Percentiles rank a stretch among this genome's conserved stretches.
Conservation (phyloP, 2,329 filamentous ascomycete genomes). For the Orbilia javanica region DNA sequence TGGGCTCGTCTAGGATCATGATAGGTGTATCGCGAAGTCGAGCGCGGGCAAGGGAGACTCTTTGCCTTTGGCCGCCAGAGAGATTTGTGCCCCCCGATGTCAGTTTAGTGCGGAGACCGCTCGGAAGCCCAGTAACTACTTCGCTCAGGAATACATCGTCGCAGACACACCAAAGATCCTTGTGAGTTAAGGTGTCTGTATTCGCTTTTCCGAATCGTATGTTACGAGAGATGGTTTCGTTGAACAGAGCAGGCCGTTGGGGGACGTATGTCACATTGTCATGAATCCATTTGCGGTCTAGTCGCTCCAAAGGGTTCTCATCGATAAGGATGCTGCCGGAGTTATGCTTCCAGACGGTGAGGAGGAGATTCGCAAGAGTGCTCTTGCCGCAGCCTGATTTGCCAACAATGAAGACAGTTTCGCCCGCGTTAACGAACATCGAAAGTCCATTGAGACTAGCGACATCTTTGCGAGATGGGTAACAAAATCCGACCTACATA, state of each 20-base stretch:
- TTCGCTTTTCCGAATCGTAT: conserved; percentile 77
- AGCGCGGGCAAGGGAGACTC: conserved; percentile 82
- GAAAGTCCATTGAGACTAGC: conserved; percentile 73
- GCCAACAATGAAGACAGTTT: conserved; percentile 84
- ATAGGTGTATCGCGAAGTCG: conserved; percentile 81
- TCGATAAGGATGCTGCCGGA: conserved; percentile 79
- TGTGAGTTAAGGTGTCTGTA: conserved; percentile 68
- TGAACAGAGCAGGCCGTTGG: conserved; percentile 83
- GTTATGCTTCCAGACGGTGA: conserved; percentile 79
- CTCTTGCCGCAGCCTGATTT: conserved; percentile 93
- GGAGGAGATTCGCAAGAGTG: conserved; percentile 82
- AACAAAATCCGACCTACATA: conserved; percentile 80
- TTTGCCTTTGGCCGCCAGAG: conserved; percentile 87
- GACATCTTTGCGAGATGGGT: conserved; percentile 77
- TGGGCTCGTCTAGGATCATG: conserved; percentile 88
- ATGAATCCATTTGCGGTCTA: conserved; percentile 80
- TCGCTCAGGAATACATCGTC: conserved; percentile 77
- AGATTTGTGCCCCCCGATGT: conserved; percentile 77
- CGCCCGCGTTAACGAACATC: conserved; percentile 78
- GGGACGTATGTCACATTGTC: conserved; percentile 84
- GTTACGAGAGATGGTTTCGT: conserved; percentile 82
- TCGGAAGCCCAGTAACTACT: conserved; percentile 75
- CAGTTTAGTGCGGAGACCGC: conserved; percentile 78
- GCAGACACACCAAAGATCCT: conserved; percentile 74
- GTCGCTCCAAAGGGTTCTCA: conserved; percentile 71